Conservation (phyloP, 192 early-diverging fungal species). For the Backusella mclennaniae region DNA sequence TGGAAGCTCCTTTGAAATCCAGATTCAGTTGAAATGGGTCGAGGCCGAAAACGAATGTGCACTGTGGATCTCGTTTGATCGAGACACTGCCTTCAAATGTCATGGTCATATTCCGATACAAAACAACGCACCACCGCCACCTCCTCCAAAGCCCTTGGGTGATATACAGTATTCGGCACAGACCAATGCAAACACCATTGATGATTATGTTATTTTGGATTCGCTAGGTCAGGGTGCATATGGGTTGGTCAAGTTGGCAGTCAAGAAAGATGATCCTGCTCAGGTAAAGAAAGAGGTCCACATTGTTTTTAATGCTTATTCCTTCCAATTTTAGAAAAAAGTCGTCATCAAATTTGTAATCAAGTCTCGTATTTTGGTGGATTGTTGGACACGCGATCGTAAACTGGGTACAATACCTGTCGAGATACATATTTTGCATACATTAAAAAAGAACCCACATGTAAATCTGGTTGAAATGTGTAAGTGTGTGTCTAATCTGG, state of each 20-base stretch:
- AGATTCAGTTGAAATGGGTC: slow-evolving; percentile 56
- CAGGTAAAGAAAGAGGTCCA: slow-evolving; percentile 28
- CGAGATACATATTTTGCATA: slow-evolving; percentile 74
- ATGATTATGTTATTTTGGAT: slow-evolving; percentile 60
- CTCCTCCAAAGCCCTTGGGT: not conserved
- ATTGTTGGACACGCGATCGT: slow-evolving; percentile 67
- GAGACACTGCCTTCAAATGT: slow-evolving; percentile 39
- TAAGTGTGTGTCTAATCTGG: slow-evolving; percentile 7
- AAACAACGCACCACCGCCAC: not conserved
- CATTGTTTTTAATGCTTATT: not conserved
- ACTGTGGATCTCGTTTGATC: slow-evolving; percentile 65
- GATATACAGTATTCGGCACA: slow-evolving; percentile 42
- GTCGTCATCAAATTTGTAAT: slow-evolving; percentile 69
- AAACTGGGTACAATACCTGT: slow-evolving; percentile 63
- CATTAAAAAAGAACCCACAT: slow-evolving; percentile 52
- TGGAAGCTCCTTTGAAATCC: slow-evolving; percentile 54
- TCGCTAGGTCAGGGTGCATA: slow-evolving; percentile 69
- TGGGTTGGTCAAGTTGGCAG: slow-evolving; percentile 63
- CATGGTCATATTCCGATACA: slow-evolving; percentile 15
- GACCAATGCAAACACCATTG: slow-evolving; percentile 40
- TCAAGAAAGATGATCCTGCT: slow-evolving; percentile 44
- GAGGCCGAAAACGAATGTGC: slow-evolving; percentile 50
- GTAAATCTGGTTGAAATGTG: slow-evolving; percentile 53
- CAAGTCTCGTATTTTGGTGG: slow-evolving; percentile 61
- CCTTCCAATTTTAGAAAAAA: slow-evolving; percentile 27